phyloP scores from a whole-genome alignment of 352 stramenopile genomes.

The Phytophthora pseudosyringae region DNA sequence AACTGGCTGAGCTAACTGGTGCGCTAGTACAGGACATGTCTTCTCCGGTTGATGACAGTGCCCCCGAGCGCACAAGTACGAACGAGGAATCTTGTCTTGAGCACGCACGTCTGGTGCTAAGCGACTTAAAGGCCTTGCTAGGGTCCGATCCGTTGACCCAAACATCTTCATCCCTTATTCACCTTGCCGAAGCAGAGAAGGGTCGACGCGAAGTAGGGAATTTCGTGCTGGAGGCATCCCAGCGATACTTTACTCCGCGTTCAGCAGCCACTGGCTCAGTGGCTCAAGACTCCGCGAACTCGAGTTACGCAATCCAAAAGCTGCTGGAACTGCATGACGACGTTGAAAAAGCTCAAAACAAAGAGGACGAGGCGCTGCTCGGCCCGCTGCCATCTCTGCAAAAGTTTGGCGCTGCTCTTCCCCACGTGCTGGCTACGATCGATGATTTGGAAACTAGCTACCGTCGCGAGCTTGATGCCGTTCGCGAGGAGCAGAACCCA shows the following conservation, averaged over 20 bases:
- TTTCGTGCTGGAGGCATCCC: conserved; percentile 53
- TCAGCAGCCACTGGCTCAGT: neutral
- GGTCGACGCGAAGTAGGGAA: conserved; percentile 59
- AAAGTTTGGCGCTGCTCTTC: conserved; percentile 51
- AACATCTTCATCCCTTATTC: conserved; percentile 60
- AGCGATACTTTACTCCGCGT: conserved; percentile 37
- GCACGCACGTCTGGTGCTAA: conserved; percentile 36
- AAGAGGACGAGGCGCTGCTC: conserved; percentile 52
- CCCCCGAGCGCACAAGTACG: conserved; percentile 26
- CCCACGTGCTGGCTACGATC: conserved; percentile 44
- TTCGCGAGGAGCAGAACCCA: conserved; percentile 66
- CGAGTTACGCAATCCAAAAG: conserved; percentile 20
- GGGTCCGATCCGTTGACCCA: conserved; percentile 48
- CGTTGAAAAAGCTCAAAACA: conserved; percentile 56
- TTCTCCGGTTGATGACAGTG: conserved; percentile 8
- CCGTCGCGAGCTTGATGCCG: conserved; percentile 38
- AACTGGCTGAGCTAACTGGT: conserved; percentile 35
- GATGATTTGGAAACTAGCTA: conserved; percentile 58
- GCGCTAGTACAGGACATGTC: conserved; percentile 50
- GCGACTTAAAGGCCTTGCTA: conserved; percentile 48
- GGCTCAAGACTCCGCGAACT: neutral
- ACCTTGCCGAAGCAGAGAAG: conserved; percentile 54
- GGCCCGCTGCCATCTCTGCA: conserved; percentile 37
- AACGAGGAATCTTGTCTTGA: conserved; percentile 32
- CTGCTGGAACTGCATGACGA: conserved; percentile 50